Base-by-base conservation (phyloP, 1,139 yeast genomes). In the Suhomyces coccinellae region DNA sequence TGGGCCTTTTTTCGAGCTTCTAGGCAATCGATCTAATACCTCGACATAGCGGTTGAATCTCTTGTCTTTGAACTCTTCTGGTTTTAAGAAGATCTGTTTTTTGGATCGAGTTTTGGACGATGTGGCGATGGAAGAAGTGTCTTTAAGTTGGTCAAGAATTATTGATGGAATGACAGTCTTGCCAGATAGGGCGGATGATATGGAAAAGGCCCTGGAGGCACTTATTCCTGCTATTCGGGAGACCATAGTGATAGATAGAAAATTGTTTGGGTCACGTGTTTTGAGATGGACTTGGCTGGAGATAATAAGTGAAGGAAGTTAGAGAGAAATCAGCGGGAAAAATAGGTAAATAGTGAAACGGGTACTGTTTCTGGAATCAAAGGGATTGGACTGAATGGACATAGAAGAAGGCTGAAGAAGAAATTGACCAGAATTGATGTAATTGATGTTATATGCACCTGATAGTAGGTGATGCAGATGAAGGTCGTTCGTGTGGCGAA, bases 71-170 rank as follows among this genome's bases (percentile, higher is more conserved):
- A 52, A 51, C 32, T 55, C 51, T 24, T 49, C 46, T 7, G 58
- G 59, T 17, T 49, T 48, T 22, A 55, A 44, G 43, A 54, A 54
- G 46, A 54, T 53, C 43, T 54, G 58, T 38, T 54, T 54, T 31
- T 38, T 47, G 14, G 44, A 34, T 10, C 48, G 37, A 20, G 44
- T 30, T 4, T 33, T 15, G n/a, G 49, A 27, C 13, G 45, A 45
- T 13, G 36, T 33, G 13, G 56, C 52, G 17, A 54, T 35, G 26
- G 46, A 36, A 27, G 52, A 36, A 12, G 54, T 46, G 31, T 52
- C 53, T 27, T 51, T 47, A 11, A 53, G 41, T 39, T 52, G 50
- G 22, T 51, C 52, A 28, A 54, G 36, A 15, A 53, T 50, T 13
- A 54, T 45, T 29, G 52, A 50, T 3, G 58, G 56, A 9, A 55